A percentile compares a stretch with the other conserved stretches of the same genome.
Evolutionary conservation across 2,329 filamentous ascomycete genomes (phyloP).

Genomic region (Pseudogymnoascus sp.): DNA sequence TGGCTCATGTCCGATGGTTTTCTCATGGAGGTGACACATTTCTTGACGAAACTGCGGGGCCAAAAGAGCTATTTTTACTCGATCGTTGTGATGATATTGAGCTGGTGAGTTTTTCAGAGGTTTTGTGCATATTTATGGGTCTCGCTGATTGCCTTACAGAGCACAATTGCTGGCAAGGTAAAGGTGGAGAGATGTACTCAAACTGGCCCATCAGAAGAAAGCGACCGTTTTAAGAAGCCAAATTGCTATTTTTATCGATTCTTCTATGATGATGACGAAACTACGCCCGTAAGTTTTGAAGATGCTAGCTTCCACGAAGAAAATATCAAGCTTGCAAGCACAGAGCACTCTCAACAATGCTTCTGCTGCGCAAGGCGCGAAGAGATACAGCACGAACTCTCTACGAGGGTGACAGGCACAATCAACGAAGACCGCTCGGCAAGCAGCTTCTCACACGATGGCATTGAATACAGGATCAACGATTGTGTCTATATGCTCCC

Average conservation of each 20-base stretch:
- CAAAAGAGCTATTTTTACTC: conserved; percentile 16
- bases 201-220: background rate
- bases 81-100: conserved; percentile 13
- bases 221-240: background rate
- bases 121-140: too few relatives aligned
- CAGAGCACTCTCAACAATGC: background rate
- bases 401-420: background rate
- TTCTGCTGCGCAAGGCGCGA: background rate
- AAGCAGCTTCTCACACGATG: background rate
- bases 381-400: background rate
- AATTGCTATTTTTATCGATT: conserved; percentile 15
- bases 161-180: conserved; percentile 14
- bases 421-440: background rate
- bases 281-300: background rate
- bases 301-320: conserved; percentile 4
- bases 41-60: conserved; percentile 13
- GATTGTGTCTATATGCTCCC: conserved; percentile 1
- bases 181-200: conserved; percentile 11
- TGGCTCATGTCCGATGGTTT: conserved; percentile 18
- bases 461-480: background rate
- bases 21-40: conserved; percentile 13
- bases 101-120: background rate
- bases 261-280: conserved; percentile 1
- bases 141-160: background rate
- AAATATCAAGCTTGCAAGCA: background rate